Percentiles rank a stretch among this genome's conserved stretches.
Evolutionary conservation across 2,329 filamentous ascomycete species (phyloP).

Genomic region (Cercospora canescens): DNA sequence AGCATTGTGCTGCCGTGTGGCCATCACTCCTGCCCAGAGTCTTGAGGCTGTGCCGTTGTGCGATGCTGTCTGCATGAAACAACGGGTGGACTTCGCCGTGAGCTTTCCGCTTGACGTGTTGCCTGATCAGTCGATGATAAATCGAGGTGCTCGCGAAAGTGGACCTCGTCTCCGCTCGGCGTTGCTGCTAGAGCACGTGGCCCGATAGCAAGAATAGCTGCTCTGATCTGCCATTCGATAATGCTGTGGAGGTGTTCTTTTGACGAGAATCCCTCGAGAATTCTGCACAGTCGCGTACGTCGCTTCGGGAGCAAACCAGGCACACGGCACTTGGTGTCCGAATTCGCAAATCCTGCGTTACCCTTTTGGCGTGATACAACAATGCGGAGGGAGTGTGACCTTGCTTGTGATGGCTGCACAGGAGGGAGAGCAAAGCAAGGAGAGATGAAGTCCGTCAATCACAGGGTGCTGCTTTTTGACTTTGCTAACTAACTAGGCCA

Average conservation of each 20-base stretch:
- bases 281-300: not conserved
- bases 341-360: not conserved
- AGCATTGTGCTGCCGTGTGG: slow-evolving; percentile 8
- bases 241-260: slow-evolving; percentile 1
- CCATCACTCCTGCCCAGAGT: slow-evolving; percentile 2
- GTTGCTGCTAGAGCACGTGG: not conserved
- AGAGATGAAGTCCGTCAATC: slow-evolving; percentile 6
- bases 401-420: not conserved
- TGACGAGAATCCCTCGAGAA: not conserved
- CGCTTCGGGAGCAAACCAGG: not conserved
- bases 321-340: not conserved
- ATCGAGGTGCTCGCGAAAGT: slow-evolving; percentile 5
- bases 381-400: not conserved
- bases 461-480: slow-evolving; percentile 1
- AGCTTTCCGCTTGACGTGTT: not conserved
- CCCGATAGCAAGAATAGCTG: slow-evolving; percentile 3
- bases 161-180: slow-evolving; percentile 3
- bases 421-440: not conserved
- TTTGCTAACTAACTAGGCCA: not conserved
- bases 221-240: slow-evolving; percentile 3
- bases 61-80: slow-evolving; percentile 2
- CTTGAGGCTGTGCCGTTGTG: not conserved
- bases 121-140: not conserved
- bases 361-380: not conserved
- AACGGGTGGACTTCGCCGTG: not conserved